Evolutionary conservation across 139 green algal species (phyloP).

Genomic region (Picochlorum costavermella): DNA sequence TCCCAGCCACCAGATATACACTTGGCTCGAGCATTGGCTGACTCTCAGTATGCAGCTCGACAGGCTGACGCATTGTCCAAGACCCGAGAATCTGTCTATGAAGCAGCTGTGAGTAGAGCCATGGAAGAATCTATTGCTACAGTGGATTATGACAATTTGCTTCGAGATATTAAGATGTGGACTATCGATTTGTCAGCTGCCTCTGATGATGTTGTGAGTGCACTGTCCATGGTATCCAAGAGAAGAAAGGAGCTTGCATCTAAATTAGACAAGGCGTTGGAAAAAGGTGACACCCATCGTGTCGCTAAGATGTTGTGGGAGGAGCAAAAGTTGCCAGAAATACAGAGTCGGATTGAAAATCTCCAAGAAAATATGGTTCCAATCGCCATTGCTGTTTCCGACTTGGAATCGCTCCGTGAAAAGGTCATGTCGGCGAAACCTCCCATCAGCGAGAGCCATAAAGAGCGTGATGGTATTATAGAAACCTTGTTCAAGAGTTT

Average conservation of each 20-base stretch:
- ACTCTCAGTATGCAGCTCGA: conserved; percentile 17
- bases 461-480: conserved; percentile 6
- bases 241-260: not conserved
- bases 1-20: conserved; percentile 10
- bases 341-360: conserved; percentile 8
- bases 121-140: conserved; percentile 12
- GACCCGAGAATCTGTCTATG: conserved; percentile 5
- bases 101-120: conserved; percentile 7
- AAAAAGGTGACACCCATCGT: not conserved
- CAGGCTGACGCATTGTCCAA: conserved; percentile 8
- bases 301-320: conserved; percentile 9
- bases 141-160: conserved; percentile 25
- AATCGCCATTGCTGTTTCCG: conserved; percentile 1
- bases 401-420: conserved; percentile 2
- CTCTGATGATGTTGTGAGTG: conserved; percentile 10
- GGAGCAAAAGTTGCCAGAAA: conserved; percentile 8
- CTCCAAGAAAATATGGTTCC: conserved; percentile 8
- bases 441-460: conserved; percentile 9
- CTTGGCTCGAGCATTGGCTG: conserved; percentile 18
- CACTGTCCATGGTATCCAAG: not conserved
- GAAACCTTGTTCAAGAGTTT: conserved; percentile 17
- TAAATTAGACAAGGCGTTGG: not conserved
- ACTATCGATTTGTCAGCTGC: conserved; percentile 18
- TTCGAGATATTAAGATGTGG: conserved; percentile 31
- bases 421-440: conserved; percentile 6